phyloP scores from a whole-genome alignment of 2,329 filamentous ascomycete genomes.

The Berkeleyomyces basicola region DNA sequence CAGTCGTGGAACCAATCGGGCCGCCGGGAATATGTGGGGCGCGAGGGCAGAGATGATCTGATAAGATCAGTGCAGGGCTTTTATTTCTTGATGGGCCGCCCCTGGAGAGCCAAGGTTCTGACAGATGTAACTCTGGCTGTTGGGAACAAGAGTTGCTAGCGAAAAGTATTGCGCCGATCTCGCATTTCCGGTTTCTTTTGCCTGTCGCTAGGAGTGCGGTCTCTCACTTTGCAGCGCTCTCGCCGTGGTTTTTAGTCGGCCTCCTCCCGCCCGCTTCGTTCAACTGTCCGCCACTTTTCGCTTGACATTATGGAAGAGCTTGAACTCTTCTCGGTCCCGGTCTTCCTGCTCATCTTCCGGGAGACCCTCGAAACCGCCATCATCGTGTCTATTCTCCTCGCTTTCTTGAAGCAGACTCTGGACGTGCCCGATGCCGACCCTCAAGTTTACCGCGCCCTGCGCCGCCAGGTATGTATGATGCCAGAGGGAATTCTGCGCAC shows the following conservation, averaged over 20 bases:
- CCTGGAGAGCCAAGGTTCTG: neutral
- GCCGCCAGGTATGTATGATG: conserved; percentile 5
- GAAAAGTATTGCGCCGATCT: neutral
- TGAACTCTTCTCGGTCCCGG: conserved; percentile 58
- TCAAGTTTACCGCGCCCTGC: conserved; percentile 6
- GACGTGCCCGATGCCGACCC: conserved; percentile 18
- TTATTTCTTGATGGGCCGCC: neutral
- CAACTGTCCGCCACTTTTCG: neutral
- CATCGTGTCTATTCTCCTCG: conserved; percentile 68
- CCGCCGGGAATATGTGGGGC: conserved; percentile 1
- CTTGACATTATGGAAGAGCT: conserved; percentile 33
- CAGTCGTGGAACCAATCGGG: neutral
- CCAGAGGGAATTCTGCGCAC: neutral
- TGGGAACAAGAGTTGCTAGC: too few relatives aligned
- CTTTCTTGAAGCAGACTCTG: conserved; percentile 71
- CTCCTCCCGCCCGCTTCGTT: neutral
- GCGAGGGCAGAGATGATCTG: conserved; percentile 5
- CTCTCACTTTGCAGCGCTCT: neutral
- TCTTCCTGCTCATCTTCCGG: conserved; percentile 84
- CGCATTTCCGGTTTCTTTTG: neutral
- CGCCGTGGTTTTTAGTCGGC: too few relatives aligned
- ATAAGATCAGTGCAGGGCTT: conserved; percentile 5
- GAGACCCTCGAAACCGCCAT: conserved; percentile 72
- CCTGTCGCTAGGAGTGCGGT: neutral
- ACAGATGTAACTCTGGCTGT: too few relatives aligned